A percentile compares a stretch with the other conserved stretches of the same genome.
Evolutionary conservation across 169 alveolate species (phyloP).

Genomic region (Cryptosporidium ryanae): DNA sequence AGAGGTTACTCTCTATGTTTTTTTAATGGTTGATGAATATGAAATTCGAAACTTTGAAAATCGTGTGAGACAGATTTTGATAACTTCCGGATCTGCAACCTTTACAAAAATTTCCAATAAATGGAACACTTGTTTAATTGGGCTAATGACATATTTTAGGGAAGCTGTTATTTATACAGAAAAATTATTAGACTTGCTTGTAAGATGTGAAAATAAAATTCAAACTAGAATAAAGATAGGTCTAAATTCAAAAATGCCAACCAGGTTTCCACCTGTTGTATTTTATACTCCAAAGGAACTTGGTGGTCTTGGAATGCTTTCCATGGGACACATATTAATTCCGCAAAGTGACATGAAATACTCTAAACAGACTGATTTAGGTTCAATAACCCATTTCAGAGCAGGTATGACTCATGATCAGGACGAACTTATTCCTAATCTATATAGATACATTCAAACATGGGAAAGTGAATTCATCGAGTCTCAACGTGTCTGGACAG

Average conservation of each 20-base stretch:
- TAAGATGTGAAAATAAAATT: slow-evolving; percentile 98
- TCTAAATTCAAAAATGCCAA: slow-evolving; percentile 99
- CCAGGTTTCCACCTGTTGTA: slow-evolving; percentile 99
- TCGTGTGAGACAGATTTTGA: slow-evolving; percentile 96
- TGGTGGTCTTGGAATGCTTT: slow-evolving; percentile 99
- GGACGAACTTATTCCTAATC: slow-evolving; percentile 98
- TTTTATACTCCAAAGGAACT: slow-evolving; percentile 99
- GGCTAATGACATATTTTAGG: slow-evolving; percentile 98
- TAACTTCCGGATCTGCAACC: slow-evolving; percentile 99
- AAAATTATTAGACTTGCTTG: slow-evolving; percentile 96
- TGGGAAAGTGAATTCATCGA: slow-evolving; percentile 99
- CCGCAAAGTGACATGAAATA: slow-evolving; percentile 99
- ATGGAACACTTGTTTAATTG: slow-evolving; percentile 99
- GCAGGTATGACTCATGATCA: slow-evolving; percentile 99
- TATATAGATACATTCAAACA: slow-evolving; percentile 96
- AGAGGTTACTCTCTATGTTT: slow-evolving; percentile 98
- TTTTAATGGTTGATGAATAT: slow-evolving; percentile 98
- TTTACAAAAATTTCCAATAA: slow-evolving; percentile 99
- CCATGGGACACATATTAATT: slow-evolving; percentile 99
- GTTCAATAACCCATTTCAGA: slow-evolving; percentile 98
- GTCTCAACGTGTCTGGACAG: slow-evolving; percentile 99
- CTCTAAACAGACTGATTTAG: slow-evolving; percentile 97
- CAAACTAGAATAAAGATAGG: slow-evolving; percentile 99
- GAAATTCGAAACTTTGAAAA: slow-evolving; percentile 96
- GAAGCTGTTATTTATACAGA: slow-evolving; percentile 99